Evolutionary conservation across 495 filamentous ascomycete genomes (phyloP), one percentile per base, ranked within the genome.

Genomic region (Xylaria castorea): DNA sequence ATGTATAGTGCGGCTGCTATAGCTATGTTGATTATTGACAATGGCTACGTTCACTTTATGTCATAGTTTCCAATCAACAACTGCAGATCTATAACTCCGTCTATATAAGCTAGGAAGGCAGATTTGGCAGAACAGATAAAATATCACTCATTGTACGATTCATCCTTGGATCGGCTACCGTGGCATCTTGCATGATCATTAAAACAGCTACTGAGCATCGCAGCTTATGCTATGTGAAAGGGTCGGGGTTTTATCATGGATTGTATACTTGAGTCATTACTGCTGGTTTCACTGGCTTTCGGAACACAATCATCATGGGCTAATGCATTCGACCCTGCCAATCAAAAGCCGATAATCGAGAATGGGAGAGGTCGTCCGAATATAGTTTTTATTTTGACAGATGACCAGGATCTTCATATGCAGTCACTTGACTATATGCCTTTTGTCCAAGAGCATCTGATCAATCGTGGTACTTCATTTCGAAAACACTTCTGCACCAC

Each of bases 401-500:
- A 92, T 70, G 89, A 92, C 75, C 90, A 92, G 69, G 90, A 92
- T 67, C 75, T 89, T 32, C 85, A 89, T 74, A 80, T 92, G 75
- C 81, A 87, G 66, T 91, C 89, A 0, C 74, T 91, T 11, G 81
- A 86, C 0, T 90, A 91, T 66, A 86, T 88, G 69, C 89, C 89
- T 0, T 80, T 85, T 1, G 82, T 90, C 32, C 75, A 83, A 38
- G 83, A 85, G 71, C 87, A 87, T 48, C 75, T 91, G 38, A 81
- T 82, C 20, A 78, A 86, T n/a, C 75, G 87, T 38, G 90, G 90
- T 6, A 87, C 87, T 6, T 83, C 81, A 1, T 92, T 86, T 71
- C 80, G 79, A 58, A 84, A 85, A 63, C 90, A 92, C 75, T 91
- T 88, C 70, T 87, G 87, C 70, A 90, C 90, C 1, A 90, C 87